phyloP scores from a whole-genome alignment of 441 rosid genomes.

The Corymbia calophylla region DNA sequence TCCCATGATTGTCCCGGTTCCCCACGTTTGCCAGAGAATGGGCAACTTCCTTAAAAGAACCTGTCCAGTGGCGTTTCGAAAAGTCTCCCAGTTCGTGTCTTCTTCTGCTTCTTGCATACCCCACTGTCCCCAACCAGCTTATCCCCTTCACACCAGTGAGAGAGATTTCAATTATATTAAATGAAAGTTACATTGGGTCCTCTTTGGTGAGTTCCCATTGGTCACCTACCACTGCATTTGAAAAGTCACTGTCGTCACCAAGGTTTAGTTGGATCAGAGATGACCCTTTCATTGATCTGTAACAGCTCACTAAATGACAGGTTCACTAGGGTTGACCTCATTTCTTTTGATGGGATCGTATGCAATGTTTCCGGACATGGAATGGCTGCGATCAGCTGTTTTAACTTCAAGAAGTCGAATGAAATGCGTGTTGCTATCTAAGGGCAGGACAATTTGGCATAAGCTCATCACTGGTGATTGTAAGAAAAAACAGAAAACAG shows the following conservation, averaged over 20 bases:
- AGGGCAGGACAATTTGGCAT: neutral
- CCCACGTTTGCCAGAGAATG: constrained; percentile 32
- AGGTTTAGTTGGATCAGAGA: neutral
- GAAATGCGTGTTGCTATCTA: neutral
- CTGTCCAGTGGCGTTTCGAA: neutral
- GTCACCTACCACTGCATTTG: neutral
- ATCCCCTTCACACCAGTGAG: neutral
- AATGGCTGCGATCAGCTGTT: neutral
- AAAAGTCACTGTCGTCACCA: neutral
- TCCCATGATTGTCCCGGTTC: constrained; percentile 36
- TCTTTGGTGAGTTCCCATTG: constrained; percentile 16
- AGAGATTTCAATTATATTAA: neutral
- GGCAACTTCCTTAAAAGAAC: neutral
- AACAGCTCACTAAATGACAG: neutral
- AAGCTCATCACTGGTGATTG: neutral
- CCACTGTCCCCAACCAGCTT: neutral
- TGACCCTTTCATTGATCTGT: neutral
- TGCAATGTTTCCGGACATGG: neutral
- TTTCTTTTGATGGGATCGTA: neutral
- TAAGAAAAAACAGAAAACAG: neutral
- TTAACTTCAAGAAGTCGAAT: neutral
- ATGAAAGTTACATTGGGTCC: neutral
- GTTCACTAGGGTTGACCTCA: neutral
- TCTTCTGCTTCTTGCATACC: neutral
- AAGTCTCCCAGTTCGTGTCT: neutral